Percentiles rank a stretch among this genome's conserved stretches.
These are phyloP conservation scores for Phlebopus sp. DNA, from an alignment of 1,284 basidiomycete genomes.

Conservation along the genomic window DNA sequence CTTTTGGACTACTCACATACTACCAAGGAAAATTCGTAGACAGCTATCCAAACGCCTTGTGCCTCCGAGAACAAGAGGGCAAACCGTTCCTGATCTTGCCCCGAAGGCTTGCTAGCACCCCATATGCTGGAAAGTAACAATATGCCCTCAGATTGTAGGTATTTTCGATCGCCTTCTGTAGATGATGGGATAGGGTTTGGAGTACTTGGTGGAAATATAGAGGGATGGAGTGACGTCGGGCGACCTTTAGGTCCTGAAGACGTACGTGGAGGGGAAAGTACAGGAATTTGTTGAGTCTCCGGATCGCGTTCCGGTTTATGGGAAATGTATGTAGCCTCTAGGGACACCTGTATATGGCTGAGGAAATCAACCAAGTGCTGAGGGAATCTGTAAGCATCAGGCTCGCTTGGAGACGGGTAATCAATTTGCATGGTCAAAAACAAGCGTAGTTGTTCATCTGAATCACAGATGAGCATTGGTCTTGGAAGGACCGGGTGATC, in stretches of 20 bases:
- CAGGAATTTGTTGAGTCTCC: slow-evolving; percentile 31
- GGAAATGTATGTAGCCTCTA: slow-evolving; percentile 81
- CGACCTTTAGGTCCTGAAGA: slow-evolving; percentile 36
- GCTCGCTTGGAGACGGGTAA: slow-evolving; percentile 34
- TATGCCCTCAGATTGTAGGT: slow-evolving; percentile 75
- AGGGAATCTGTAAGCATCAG: slow-evolving; percentile 47
- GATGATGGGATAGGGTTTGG: slow-evolving; percentile 74
- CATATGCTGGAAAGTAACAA: slow-evolving; percentile 67
- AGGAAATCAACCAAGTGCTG: slow-evolving; percentile 60
- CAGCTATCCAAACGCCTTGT: slow-evolving; percentile 65
- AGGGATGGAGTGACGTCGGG: slow-evolving; percentile 43
- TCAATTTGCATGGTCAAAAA: slow-evolving; percentile 57
- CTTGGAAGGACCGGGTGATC: slow-evolving; percentile 11
- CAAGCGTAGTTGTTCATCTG: slow-evolving; percentile 75
- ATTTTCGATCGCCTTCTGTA: slow-evolving; percentile 65
- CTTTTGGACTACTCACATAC: slow-evolving; percentile 57
- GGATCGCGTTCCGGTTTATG: slow-evolving; percentile 33
- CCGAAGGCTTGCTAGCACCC: slow-evolving; percentile 51
- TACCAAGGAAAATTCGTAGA: slow-evolving; percentile 71
- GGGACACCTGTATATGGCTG: slow-evolving; percentile 69
- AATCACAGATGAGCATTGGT: slow-evolving; percentile 30
- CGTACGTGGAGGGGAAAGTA: slow-evolving; percentile 49
- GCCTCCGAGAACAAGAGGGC: slow-evolving; percentile 58
- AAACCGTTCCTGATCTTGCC: slow-evolving; percentile 54
- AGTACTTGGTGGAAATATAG: slow-evolving; percentile 71